Evolutionary conservation across 2,329 filamentous ascomycete species (phyloP).

Genomic region (Oidium heveae): DNA sequence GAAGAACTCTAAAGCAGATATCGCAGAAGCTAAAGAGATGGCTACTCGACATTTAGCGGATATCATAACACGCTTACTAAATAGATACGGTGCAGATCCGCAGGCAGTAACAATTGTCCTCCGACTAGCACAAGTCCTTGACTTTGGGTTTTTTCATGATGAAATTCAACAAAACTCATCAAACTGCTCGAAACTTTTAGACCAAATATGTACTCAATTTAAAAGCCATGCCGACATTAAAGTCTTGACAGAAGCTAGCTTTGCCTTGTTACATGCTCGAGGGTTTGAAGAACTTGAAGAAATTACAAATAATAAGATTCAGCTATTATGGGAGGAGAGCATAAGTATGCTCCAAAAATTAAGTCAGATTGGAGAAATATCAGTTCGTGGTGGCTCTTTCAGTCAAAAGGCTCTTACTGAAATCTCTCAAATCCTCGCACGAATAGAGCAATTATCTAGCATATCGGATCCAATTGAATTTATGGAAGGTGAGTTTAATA

Average conservation of each 20-base stretch:
- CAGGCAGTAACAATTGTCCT: conserved; percentile 69
- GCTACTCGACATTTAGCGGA: conserved; percentile 53
- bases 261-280: conserved; percentile 61
- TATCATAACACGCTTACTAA: conserved; percentile 63
- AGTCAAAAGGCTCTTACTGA: conserved; percentile 38
- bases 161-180: conserved; percentile 69
- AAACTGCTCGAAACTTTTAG: conserved; percentile 55
- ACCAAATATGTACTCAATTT: conserved; percentile 87
- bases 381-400: conserved; percentile 44
- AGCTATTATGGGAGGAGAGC: conserved; percentile 65
- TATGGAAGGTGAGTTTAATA: conserved; percentile 36
- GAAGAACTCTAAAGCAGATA: conserved; percentile 29
- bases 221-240: conserved; percentile 69
- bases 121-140: conserved; percentile 61
- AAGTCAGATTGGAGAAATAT: conserved; percentile 47
- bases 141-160: conserved; percentile 57
- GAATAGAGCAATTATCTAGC: conserved; percentile 57
- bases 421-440: conserved; percentile 47
- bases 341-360: conserved; percentile 38
- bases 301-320: conserved; percentile 54
- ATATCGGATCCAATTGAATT: conserved; percentile 55
- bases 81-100: conserved; percentile 78
- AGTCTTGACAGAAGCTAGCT: conserved; percentile 62
- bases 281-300: conserved; percentile 77
- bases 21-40: conserved; percentile 47